Evolutionary conservation across 805 yeast species (phyloP), one percentile per base, ranked within the genome.

Genomic region (Ogataea haglerorum): DNA sequence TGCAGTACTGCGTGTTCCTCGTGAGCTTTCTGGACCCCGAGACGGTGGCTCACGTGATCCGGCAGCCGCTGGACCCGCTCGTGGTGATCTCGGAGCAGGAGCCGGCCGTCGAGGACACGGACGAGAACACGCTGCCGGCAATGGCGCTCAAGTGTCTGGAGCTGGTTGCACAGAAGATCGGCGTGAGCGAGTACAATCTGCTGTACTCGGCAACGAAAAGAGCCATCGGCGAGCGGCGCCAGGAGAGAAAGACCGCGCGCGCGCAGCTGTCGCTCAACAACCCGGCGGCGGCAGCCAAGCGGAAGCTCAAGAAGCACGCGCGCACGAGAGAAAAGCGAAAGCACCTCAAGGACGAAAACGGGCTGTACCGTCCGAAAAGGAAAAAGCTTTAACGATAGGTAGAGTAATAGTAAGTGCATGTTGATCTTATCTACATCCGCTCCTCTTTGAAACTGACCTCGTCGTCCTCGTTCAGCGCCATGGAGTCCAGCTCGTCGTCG

Each of bases 211-310:
- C 67, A 32, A 93, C 88, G n/a, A 78, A 79, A 57, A 77, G 73
- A 48, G 53, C 54, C 13, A 82, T 90, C 17, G 64, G 62, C 21
- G 67, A 68, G 25, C 76, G 87, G 60, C 76, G 97, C 54, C 73
- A 74, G 43, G 95, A 87, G 35, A 78, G 97, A 63, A 79, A 73
- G 57, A 75, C 85, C 0, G 82, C 81, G 56, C 72, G 89, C 42
- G 84, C 95, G 0, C 81, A 84, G 43, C 65, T 87, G 57, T 84
- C 88, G 3, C 70, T 90, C 9, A 75, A 72, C 15, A 85, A 83
- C 4, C 98, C 98, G 1, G 95, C 84, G 12, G 64, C 75, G 30
- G 82, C 87, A n/a, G 93, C 96, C 2, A 75, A 73, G 49, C 77
- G 85, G 61, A 86, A 84, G 65, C 56, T 86, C 54, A 82, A 72